Percentiles rank a stretch among this genome's conserved stretches.
Evolutionary conservation across 129 eudicot species (phyloP).

Genomic region (Rutidosis leptorrhynchoides): DNA sequence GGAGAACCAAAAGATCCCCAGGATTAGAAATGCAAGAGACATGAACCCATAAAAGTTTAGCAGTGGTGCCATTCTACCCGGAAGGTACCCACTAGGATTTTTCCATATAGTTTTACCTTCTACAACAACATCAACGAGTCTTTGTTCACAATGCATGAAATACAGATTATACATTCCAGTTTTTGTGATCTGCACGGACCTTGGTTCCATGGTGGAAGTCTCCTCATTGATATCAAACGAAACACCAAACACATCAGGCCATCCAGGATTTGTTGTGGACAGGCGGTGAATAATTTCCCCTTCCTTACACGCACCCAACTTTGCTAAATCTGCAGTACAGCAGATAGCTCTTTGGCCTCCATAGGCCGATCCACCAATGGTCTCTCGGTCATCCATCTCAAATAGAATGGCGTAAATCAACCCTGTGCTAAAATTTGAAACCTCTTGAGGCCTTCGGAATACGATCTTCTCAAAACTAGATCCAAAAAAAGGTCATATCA

Average conservation of each 20-base stretch:
- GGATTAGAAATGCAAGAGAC: slow-evolving; percentile 87
- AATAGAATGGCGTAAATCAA: slow-evolving; percentile 71
- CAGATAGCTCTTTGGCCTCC: slow-evolving; percentile 99
- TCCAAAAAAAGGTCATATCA: slow-evolving; percentile 15
- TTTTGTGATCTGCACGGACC: slow-evolving; percentile 65
- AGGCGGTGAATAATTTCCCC: slow-evolving; percentile 89
- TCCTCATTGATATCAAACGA: slow-evolving; percentile 55
- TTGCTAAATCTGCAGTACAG: slow-evolving; percentile 93
- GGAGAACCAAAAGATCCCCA: slow-evolving; percentile 92
- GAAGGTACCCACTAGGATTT: slow-evolving; percentile 89
- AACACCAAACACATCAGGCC: slow-evolving; percentile 84
- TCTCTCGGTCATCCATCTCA: slow-evolving; percentile 93
- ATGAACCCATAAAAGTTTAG: slow-evolving; percentile 89
- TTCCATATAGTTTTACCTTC: slow-evolving; percentile 95
- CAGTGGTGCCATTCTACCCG: slow-evolving; percentile 99
- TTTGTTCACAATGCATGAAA: slow-evolving; percentile 88
- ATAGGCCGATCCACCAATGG: slow-evolving; percentile 95
- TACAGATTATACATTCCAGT: slow-evolving; percentile 97
- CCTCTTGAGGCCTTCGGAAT: slow-evolving; percentile 65
- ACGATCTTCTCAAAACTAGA: slow-evolving; percentile 75
- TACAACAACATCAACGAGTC: slow-evolving; percentile 54
- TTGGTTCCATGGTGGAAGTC: slow-evolving; percentile 51
- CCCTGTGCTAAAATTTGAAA: slow-evolving; percentile 67
- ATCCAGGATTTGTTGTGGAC: slow-evolving; percentile 76
- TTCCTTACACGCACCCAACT: slow-evolving; percentile 82